Evolutionary conservation across 495 filamentous ascomycete genomes (phyloP), one percentile per base, ranked within the genome.

Genomic region (Cairneyella variabilis): DNA sequence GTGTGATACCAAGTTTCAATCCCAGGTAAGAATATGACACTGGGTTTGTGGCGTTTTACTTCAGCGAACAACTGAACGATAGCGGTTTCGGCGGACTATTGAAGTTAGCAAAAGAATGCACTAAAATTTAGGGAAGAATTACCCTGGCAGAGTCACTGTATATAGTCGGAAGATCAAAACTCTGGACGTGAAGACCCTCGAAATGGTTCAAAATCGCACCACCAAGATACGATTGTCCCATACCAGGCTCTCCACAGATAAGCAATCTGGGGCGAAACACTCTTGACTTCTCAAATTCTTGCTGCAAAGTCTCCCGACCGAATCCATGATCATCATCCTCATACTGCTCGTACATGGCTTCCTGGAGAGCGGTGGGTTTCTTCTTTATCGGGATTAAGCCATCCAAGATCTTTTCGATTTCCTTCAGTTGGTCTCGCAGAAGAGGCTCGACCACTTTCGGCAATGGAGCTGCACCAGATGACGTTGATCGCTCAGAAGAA

Each of bases 221-320:
- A 18, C 89, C 86, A 46, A 98, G 72, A 62, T 98, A 97, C 50
- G 86, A 82, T 70, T 98, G 93, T 1, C 93, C 93, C 92, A 97
- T 97, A 1, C 93, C 93, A 26, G 79, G 76, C 8, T 73, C 52
- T 10, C 93, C 93, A 32, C 81, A 76, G 46, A 97, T 79, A 20
- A 98, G 77, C 51, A 97, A 69, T 30, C 93, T 78, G 8, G 93
- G 93, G 14, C 95, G 82, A 72, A 93, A 98, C 43, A 97, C 80
- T 8, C 93, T 83, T 30, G 89, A 86, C 39, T 78, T 83, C 54
- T 97, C 91, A 60, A 98, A 98, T 58, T 95, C 89, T 62, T 91
- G 85, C 65, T 90, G 82, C 71, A 96, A 84, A 11, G 80, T 84
- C 61, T 98, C 93, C 34, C 87, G 81, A 49, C 82, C 81, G 66